Conservation (phyloP, 2,329 filamentous ascomycete genomes). For the Lecanosticta acicola region DNA sequence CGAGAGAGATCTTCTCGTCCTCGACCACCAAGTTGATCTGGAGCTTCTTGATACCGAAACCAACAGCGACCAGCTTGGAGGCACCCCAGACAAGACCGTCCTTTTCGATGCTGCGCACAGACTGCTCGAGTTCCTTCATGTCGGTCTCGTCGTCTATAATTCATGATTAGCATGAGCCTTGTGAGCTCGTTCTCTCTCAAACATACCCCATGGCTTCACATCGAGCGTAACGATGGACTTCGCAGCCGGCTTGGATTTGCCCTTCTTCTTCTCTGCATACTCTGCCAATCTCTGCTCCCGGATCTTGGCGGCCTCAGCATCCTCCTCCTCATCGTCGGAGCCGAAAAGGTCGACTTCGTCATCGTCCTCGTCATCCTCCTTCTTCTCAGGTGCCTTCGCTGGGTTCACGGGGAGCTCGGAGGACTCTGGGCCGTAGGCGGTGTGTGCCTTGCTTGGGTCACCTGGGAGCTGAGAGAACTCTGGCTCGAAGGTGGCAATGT, state of each 20-base stretch:
- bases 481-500: conserved; percentile 86
- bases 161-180: conserved; percentile 19
- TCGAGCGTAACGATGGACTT: conserved; percentile 96
- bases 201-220: conserved; percentile 97
- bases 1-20: conserved; percentile 88
- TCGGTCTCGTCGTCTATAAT: conserved; percentile 66
- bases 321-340: conserved; percentile 88
- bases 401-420: conserved; percentile 75
- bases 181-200: neutral
- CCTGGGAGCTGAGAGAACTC: conserved; percentile 89
- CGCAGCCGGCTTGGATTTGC: conserved; percentile 83
- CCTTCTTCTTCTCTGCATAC: conserved; percentile 95
- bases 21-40: conserved; percentile 98
- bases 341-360: conserved; percentile 92
- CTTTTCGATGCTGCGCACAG: conserved; percentile 78
- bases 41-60: conserved; percentile 98
- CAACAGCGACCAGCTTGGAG: conserved; percentile 81
- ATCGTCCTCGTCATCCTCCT: conserved; percentile 55
- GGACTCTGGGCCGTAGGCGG: conserved; percentile 82
- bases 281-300: conserved; percentile 86
- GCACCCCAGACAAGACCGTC: conserved; percentile 96
- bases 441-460: conserved; percentile 83
- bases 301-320: conserved; percentile 74
- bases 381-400: conserved; percentile 69
- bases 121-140: conserved; percentile 72